Evolutionary conservation across 768 basidiomycete species (phyloP), one percentile per base, ranked within the genome.

Genomic region (Boletus tomentosulus): DNA sequence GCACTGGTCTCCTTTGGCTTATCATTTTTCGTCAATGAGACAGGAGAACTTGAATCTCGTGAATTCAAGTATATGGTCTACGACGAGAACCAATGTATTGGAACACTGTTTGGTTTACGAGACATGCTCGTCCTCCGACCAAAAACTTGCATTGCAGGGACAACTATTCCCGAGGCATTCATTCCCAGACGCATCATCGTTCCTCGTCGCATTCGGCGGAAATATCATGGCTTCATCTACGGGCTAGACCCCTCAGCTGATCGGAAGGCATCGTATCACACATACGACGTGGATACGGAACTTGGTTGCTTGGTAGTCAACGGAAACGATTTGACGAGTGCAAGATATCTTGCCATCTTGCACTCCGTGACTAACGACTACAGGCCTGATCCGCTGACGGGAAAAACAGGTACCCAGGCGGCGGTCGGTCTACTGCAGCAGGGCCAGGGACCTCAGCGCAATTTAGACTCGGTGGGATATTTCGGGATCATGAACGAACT

Each of bases 351-450:
- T 45, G 65, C 70, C 3, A 73, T 74, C 43, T 63, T 81, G 7
- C 79, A 81, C 50, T 72, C 73, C 6, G 46, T 74, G 16, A 78
- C 73, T 0, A 73, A 72, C 30, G 67, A 68, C 38, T 66, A 64
- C 27, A 60, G 74, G 3, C 66, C 70, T 1, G 79, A 80, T 57
- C 76, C 76, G 0, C 62, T 80, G 37, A 76, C 73, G 0, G 55
- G 56, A 63, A 70, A 70, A 10, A 75, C 74, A 0, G 78, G 78
- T 7, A 70, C 70, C 4, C 70, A 75, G 37, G 69, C 78, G 47
- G 76, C 77, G 1, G 58, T 78, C 1, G 5, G 34, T 12, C 10
- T 35, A 4, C 13, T 35, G 2, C 34, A 35, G 34, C 13, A 11
- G 34, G 34, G 30, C 19, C 19, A 19, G 19, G 19, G 19, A 19